Percentiles rank a stretch among this genome's conserved stretches.
Conservation (phyloP, 108 stramenopile genomes). For the Cyclotella cryptica region DNA sequence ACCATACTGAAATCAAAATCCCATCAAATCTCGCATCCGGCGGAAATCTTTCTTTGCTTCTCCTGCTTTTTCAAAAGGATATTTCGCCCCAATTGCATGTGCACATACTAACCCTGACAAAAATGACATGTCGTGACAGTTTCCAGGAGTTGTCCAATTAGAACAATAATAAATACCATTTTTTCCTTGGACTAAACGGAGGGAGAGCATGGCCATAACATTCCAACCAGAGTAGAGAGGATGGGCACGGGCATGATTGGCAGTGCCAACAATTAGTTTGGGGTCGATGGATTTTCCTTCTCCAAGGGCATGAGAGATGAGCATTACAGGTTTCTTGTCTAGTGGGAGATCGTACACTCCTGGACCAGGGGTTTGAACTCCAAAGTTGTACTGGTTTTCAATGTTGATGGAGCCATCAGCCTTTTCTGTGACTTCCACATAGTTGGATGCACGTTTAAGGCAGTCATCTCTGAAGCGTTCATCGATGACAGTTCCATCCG, state of each 20-base stretch:
- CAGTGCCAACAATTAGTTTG: constrained; percentile 52
- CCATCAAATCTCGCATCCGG: constrained; percentile 64
- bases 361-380: constrained; percentile 62
- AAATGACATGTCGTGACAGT: constrained; percentile 69
- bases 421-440: constrained; percentile 62
- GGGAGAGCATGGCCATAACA: constrained; percentile 63
- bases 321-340: constrained; percentile 66
- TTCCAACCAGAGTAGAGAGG: constrained; percentile 69
- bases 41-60: constrained; percentile 65
- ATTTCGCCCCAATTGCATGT: constrained; percentile 61
- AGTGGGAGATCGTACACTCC: constrained; percentile 62
- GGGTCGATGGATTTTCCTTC: constrained; percentile 61
- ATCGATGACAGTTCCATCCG: constrained; percentile 61
- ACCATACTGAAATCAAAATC: too few relatives aligned
- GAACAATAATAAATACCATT: constrained; percentile 67
- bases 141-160: constrained; percentile 71
- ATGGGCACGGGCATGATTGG: constrained; percentile 65
- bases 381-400: constrained; percentile 70
- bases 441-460: constrained; percentile 57
- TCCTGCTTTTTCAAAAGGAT: constrained; percentile 52
- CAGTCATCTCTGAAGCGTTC: constrained; percentile 52
- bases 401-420: constrained; percentile 58
- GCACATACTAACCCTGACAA: constrained; percentile 60
- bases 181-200: constrained; percentile 57
- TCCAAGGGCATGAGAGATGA: constrained; percentile 65